Percentiles rank a stretch among this genome's conserved stretches.
Conservation (phyloP, 129 eudicot genomes). For the Arctium minus region DNA sequence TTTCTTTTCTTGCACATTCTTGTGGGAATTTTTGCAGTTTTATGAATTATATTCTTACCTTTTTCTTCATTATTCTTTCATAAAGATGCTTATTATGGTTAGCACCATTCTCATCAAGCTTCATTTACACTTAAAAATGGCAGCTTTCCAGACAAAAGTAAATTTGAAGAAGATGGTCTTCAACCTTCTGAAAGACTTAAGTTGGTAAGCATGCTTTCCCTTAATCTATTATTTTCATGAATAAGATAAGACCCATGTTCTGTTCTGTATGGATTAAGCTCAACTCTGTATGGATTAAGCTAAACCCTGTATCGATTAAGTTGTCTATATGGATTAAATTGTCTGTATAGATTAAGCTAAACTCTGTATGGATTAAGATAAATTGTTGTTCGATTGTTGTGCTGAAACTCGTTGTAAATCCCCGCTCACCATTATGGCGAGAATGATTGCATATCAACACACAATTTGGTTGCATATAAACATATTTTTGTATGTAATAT, state of each 20-base stretch:
- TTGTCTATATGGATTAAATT: no score
- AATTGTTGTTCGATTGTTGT: no score
- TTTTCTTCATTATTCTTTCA: neutral
- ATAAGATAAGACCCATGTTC: constrained; percentile 8
- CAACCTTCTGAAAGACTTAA: constrained; percentile 38
- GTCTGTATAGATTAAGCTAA: no score
- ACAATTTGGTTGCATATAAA: neutral
- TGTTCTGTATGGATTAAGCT: neutral
- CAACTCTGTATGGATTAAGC: no score
- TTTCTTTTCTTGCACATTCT: neutral
- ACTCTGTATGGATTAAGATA: no score
- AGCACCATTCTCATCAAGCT: neutral
- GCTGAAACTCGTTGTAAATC: no score
- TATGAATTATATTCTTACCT: neutral
- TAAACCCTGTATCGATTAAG: no score
- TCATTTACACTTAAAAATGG: constrained; percentile 27
- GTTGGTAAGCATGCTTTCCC: constrained; percentile 44
- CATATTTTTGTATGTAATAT: neutral
- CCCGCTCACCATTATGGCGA: neutral
- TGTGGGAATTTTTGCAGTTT: neutral
- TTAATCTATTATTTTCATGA: neutral
- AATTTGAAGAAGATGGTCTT: constrained; percentile 31
- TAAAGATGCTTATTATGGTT: neutral
- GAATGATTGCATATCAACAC: neutral
- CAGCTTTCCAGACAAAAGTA: constrained; percentile 64